phyloP scores from a whole-genome alignment of 2,329 filamentous ascomycete species.

The Triangularia setosa region DNA sequence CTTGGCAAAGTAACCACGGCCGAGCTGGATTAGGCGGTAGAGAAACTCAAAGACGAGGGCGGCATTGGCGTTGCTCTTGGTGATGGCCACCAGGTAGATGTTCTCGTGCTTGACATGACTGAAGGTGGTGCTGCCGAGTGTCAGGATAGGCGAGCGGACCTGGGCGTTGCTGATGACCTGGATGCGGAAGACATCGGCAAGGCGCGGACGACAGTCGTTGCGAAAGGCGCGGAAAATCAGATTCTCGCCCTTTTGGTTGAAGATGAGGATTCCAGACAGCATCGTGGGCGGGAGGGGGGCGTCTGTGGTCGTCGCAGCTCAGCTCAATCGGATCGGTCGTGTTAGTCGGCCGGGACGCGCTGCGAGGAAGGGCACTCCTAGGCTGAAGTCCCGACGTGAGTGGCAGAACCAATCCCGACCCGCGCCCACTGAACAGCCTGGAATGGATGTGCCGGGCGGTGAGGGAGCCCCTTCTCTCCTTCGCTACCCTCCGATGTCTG shows the following conservation, averaged over 20 bases:
- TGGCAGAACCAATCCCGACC: no score
- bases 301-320: not conserved
- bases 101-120: constrained; percentile 99
- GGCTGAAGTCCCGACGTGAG: no score
- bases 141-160: constrained; percentile 95
- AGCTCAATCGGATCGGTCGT: not conserved
- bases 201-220: constrained; percentile 93
- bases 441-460: no score
- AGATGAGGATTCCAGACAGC: constrained; percentile 95
- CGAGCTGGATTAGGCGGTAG: constrained; percentile 84
- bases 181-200: constrained; percentile 98
- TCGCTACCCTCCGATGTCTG: no score
- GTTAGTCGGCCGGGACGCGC: not conserved
- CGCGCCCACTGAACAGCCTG: not conserved
- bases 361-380: not conserved
- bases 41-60: constrained; percentile 97
- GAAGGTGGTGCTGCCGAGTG: constrained; percentile 95
- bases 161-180: constrained; percentile 98
- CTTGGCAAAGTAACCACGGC: constrained; percentile 96
- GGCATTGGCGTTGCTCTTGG: constrained; percentile 98
- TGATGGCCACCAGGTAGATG: constrained; percentile 95
- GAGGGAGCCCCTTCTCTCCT: no score
- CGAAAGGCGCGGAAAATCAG: constrained; percentile 99
- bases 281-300: constrained; percentile 49
- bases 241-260: constrained; percentile 99